Evolutionary conservation across 805 yeast species (phyloP).

Genomic region (Candida gorgasii): DNA sequence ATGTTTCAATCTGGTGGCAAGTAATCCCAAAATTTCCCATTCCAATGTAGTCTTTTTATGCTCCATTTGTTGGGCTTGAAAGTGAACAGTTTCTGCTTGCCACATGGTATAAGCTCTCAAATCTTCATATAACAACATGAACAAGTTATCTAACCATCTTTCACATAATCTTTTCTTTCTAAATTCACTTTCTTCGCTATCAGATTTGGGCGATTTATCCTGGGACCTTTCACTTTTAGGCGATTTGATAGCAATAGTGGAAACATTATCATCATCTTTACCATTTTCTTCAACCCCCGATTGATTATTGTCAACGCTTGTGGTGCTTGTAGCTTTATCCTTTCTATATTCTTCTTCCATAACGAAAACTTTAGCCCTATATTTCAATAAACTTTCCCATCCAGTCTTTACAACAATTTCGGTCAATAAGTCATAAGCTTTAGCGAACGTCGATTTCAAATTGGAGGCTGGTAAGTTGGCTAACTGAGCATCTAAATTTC

Average conservation of each 20-base stretch:
- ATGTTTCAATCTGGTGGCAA: conserved; percentile 84
- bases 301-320: conserved; percentile 14
- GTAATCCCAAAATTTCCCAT: conserved; percentile 89
- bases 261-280: conserved; percentile 11
- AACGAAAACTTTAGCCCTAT: conserved; percentile 48
- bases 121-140: conserved; percentile 71
- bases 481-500: conserved; percentile 61
- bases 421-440: conserved; percentile 46
- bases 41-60: conserved; percentile 78
- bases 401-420: conserved; percentile 47
- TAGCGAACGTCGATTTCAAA: conserved; percentile 51
- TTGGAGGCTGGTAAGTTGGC: conserved; percentile 68
- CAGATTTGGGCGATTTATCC: conserved; percentile 11
- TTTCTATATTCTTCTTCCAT: conserved; percentile 50
- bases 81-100: conserved; percentile 89
- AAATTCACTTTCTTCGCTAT: conserved; percentile 42
- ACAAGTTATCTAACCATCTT: conserved; percentile 71
- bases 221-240: conserved; percentile 10
- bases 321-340: conserved; percentile 24
- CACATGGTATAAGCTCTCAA: conserved; percentile 83
- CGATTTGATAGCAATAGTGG: not conserved
- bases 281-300: not conserved
- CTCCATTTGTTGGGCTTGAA: conserved; percentile 81
- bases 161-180: conserved; percentile 68
- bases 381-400: conserved; percentile 46